Percentiles rank a stretch among this genome's conserved stretches.
These are phyloP conservation scores for Trichophyton schoenleinii DNA, from an alignment of 2,329 filamentous ascomycete species.

Conservation along the genomic window DNA sequence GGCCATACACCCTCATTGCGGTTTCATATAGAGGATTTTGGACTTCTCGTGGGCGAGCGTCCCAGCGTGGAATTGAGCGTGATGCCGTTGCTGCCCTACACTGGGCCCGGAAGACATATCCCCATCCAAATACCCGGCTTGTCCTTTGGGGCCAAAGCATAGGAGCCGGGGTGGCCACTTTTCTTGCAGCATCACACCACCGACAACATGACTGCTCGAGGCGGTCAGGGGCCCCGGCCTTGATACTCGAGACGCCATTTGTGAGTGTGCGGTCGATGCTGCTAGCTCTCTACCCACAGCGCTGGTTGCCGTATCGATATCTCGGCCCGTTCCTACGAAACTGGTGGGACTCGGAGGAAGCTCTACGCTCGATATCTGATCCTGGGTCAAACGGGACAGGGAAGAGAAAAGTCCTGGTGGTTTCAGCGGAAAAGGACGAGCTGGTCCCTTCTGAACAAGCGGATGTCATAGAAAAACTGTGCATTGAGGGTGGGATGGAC, in stretches of 20 bases:
- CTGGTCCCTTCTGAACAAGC: conserved; percentile 31
- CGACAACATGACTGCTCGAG: conserved; percentile 17
- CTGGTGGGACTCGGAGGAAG: conserved; percentile 37
- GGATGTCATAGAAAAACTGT: conserved; percentile 24
- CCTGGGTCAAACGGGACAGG: background rate
- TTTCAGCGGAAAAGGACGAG: conserved; percentile 34
- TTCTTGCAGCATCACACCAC: conserved; percentile 35
- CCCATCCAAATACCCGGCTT: background rate
- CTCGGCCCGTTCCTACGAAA: conserved; percentile 61
- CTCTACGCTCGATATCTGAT: conserved; percentile 28
- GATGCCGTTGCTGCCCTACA: conserved; percentile 53
- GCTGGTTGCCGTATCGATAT: conserved; percentile 66
- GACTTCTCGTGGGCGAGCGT: conserved; percentile 60
- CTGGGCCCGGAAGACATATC: conserved; percentile 44
- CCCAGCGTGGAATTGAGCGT: conserved; percentile 55
- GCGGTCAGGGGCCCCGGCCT: conserved; percentile 24
- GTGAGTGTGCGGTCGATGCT: conserved; percentile 60
- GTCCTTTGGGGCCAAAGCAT: conserved; percentile 15
- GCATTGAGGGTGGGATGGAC: conserved; percentile 21
- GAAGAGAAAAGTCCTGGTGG: conserved; percentile 25
- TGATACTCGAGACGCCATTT: conserved; percentile 68
- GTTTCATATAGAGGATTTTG: conserved; percentile 60
- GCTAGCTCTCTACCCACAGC: conserved; percentile 59
- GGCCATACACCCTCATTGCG: conserved; percentile 27
- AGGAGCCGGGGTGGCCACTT: conserved; percentile 58